Evolutionary conservation across 1,284 basidiomycete species (phyloP).

Genomic region (Hemileia vastatrix): DNA sequence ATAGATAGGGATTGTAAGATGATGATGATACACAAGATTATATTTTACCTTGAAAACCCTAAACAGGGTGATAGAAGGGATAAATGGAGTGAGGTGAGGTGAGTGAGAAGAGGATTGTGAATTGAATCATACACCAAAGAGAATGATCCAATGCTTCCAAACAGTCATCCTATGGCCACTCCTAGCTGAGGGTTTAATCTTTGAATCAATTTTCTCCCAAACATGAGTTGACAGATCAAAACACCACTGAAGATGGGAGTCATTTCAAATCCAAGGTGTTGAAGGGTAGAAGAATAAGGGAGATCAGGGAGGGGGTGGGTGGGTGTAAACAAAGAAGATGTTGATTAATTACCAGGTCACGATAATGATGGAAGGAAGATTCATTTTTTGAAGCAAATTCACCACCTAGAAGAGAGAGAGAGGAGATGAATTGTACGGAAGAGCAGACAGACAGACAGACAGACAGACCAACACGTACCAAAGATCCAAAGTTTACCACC

Average conservation of each 20-base stretch:
- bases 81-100: conserved; percentile 27
- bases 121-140: conserved; percentile 60
- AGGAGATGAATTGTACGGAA: not conserved
- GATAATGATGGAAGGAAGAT: conserved; percentile 81
- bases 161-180: conserved; percentile 84
- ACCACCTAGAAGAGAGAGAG: conserved; percentile 51
- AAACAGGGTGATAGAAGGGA: conserved; percentile 31
- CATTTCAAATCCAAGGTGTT: not conserved
- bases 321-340: not conserved
- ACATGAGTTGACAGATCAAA: conserved; percentile 61
- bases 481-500: conserved; percentile 78
- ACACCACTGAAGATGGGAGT: conserved; percentile 38
- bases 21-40: not conserved
- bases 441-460: not conserved
- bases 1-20: not conserved
- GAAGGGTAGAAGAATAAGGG: conserved; percentile 39
- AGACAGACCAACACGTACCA: conserved; percentile 48
- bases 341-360: conserved; percentile 61
- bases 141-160: conserved; percentile 76
- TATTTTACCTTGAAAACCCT: conserved; percentile 31
- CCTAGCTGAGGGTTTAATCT: conserved; percentile 65
- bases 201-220: conserved; percentile 86
- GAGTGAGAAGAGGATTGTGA: conserved; percentile 19
- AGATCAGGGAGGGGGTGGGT: not conserved
- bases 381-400: conserved; percentile 78